Evolutionary conservation across 805 yeast species (phyloP).

Genomic region (Kodamaea leandrae): DNA sequence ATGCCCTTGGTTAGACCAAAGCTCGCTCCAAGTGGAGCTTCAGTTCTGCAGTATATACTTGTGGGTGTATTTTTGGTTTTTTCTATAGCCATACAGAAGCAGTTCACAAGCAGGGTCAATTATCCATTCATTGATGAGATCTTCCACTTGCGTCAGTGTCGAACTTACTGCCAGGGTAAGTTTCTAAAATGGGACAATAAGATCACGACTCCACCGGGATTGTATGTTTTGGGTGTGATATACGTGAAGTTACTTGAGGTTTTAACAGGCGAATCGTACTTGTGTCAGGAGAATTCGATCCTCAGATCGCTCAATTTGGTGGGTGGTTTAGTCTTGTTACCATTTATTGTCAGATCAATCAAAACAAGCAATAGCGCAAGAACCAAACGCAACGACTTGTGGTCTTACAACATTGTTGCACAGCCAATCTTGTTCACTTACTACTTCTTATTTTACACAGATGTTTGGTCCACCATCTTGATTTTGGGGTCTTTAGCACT

Average conservation of each 20-base stretch:
- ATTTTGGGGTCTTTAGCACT: conserved; percentile 55
- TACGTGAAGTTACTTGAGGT: conserved; percentile 39
- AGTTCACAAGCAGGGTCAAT: conserved; percentile 17
- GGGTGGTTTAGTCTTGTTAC: conserved; percentile 60
- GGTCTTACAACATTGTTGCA: conserved; percentile 33
- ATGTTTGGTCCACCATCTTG: conserved; percentile 83
- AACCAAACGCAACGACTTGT: conserved; percentile 16
- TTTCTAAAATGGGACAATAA: conserved; percentile 79
- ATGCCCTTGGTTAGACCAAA: conserved; percentile 18
- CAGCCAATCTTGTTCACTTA: conserved; percentile 75
- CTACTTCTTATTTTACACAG: conserved; percentile 83
- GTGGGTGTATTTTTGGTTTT: background rate
- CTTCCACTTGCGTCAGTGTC: conserved; percentile 82
- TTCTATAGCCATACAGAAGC: background rate
- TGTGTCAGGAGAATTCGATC: conserved; percentile 19
- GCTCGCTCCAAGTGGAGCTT: background rate
- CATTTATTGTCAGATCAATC: conserved; percentile 39
- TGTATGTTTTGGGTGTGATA: conserved; percentile 52
- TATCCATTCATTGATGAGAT: conserved; percentile 67
- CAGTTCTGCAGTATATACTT: conserved; percentile 2
- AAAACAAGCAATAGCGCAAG: conserved; percentile 9
- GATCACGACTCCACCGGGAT: conserved; percentile 96
- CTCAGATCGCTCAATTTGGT: conserved; percentile 54
- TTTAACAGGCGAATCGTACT: conserved; percentile 29
- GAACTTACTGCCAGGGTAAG: conserved; percentile 57